Base-by-base conservation (phyloP, 768 basidiomycete genomes). In the Collybia mongolica region DNA sequence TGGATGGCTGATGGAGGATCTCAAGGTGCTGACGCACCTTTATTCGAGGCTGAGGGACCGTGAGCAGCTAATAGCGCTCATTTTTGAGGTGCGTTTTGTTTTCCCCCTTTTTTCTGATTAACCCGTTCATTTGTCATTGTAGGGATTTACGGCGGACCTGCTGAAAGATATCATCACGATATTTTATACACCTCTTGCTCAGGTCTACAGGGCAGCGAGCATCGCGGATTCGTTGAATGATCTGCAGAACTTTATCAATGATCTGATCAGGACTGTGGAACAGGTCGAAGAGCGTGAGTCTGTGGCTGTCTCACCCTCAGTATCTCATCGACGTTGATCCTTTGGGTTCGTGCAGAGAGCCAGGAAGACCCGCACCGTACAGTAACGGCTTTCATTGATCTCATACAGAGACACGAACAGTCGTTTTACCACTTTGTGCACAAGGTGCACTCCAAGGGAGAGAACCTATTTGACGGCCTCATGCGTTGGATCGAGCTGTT, bases 151-250 rank as follows among this genome's bases (percentile, higher is more conserved):
- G 0, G 86, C 96, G 2, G 97, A 98, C 28, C 75, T 99, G 20
- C 73, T 99, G 61, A 98, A 95, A 68, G 97, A 99, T 65, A 98
- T 99, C 52, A 93, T 99, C 60, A 98, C 97, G 17, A 98, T 99
- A 51, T 99, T 99, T 69, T 99, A 99, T 67, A 72, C 94, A 0
- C 97, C 97, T 2, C 73, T 99, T 20, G 97, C 97, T 2, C 92
- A 96, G 62, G 97, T 98, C 1, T 99, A 98, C 71, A 85, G 90
- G 60, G 97, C 97, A 8, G 97, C 97, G 5, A 97, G 90, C 64
- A 98, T 99, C 47, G 88, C 90, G 9, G 96, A 98, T 65, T 98
- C 95, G 1, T 64, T 99, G 0, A 75, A 83, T 24, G 97, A 98
- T 65, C 60, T 98, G 43, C 97, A 98, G 68, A 91, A 77, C 58